Base-by-base conservation (phyloP, 768 basidiomycete genomes). In the Gymnopilus junonius region DNA sequence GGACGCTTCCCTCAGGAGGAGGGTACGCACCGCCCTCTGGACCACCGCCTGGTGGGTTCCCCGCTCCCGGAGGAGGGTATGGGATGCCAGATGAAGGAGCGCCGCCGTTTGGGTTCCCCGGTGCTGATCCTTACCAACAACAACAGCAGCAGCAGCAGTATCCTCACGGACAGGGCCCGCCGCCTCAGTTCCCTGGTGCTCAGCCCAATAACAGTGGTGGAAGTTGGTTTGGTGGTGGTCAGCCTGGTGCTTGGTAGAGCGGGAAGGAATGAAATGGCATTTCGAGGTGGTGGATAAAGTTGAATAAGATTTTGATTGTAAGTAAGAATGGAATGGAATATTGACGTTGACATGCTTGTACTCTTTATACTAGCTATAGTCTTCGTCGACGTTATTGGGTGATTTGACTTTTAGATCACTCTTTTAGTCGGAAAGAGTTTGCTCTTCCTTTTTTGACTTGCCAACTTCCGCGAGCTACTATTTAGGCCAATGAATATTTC, bases 61-160 rank as follows among this genome's bases (percentile, higher is more conserved):
- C 82, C 29, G 75, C 73, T 42, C 73, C 74, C 17, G 73, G 17
- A 2, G n/a, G n/a, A n/a, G 73, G 73, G 40, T 71, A 63, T 64
- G 63, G 67, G 29, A 65, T 63, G 20, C 61, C 67, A n/a, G 59
- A 61, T 31, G 48, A 65, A 63, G 75, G 70, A 27, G 71, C 71
- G 23, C 68, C 73, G 0, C 76, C 76, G 48, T 70, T 64, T 40
- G 71, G 69, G 10, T 82, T 82, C 72, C 82, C 82, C 29, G 76
- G 74, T 48, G 75, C 74, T 5, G 75, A 76, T 55, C 71, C 73
- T 8, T 70, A 69, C 48, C 40, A n/a, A n/a, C n/a, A n/a, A n/a
- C n/a, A n/a, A n/a, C n/a, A n/a, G n/a, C n/a, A 53, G 45, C 45
- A 45, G 58, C 58, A 57, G 68, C 59, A 25, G 32, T 46, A 53